Percentiles rank a stretch among this genome's conserved stretches.
These are phyloP conservation scores for Penicillium coffeae DNA, from an alignment of 495 filamentous ascomycete genomes.

Conservation along the genomic window DNA sequence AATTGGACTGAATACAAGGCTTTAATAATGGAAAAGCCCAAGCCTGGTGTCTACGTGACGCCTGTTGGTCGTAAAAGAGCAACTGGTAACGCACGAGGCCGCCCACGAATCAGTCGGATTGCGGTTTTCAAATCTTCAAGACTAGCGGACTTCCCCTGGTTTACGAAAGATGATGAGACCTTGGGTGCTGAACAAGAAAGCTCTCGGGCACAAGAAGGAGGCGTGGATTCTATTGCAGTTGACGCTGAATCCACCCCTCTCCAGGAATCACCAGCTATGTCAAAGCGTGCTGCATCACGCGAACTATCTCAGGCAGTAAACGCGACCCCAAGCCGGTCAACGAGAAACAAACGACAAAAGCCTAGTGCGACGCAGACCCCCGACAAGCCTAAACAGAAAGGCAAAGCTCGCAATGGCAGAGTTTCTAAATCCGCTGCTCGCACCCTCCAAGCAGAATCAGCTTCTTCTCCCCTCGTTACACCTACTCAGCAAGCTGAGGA, in stretches of 20 bases:
- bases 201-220: background rate
- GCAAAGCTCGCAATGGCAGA: too few relatives aligned
- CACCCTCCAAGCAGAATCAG: background rate
- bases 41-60: constrained; percentile 50
- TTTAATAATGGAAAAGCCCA: constrained; percentile 34
- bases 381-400: too few relatives aligned
- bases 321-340: background rate
- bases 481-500: too few relatives aligned
- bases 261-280: background rate
- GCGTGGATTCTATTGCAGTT: background rate
- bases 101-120: constrained; percentile 46
- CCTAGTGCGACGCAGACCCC: too few relatives aligned
- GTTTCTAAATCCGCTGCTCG: too few relatives aligned
- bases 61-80: constrained; percentile 43
- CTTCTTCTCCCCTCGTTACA: background rate
- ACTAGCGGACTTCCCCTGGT: constrained; percentile 38
- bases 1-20: constrained; percentile 45
- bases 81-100: constrained; percentile 43
- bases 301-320: background rate
- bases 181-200: background rate
- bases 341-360: background rate
- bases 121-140: constrained; percentile 49
- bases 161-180: constrained; percentile 8
- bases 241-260: background rate
- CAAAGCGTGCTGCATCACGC: background rate